Evolutionary conservation across 345 rosid genomes (phyloP), one percentile per base, ranked within the genome.

Genomic region (Microthlaspi erraticum): DNA sequence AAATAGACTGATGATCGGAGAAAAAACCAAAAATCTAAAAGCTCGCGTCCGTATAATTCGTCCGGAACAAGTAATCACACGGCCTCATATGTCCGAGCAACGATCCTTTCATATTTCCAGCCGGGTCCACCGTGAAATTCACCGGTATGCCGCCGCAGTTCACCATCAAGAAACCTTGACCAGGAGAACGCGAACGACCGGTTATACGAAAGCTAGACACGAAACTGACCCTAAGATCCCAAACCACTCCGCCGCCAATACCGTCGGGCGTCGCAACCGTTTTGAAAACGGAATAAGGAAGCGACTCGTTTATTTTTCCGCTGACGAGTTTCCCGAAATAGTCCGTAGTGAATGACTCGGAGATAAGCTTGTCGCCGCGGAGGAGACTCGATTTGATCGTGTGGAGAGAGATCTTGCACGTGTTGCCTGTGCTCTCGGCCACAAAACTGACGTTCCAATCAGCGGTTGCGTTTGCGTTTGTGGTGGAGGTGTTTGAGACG

Each of bases 391-490:
- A 64, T 34, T 48, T 48, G 4, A 34, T 13, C 6, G 44, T 13
- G 2, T 34, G 34, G 34, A 64, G 57, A 64, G 31, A 44, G 10
- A 2, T 17, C 32, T 32, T 11, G 23, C 54, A 62, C 1, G 5
- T 8, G 2, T 17, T 8, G 10, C 61, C 44, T 5, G 7, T 42
- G 37, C 10, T 48, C 56, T 8, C 36, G 0, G 45, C 16, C 26
- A 14, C 14, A 13, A 64, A 64, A 14, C 56, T 12, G 9, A 48
- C 43, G 19, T 64, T 64, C 68, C 68, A 64, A 12, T 48, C 68
- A 18, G 33, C 29, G 6, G 61, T 56, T 56, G 43, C 44, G 19
- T 8, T 56, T 56, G 43, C 55, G 19, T 8, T 32, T 63, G 12
- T 8, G 43, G 38, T 16, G 2, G 55, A 17, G 8, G 54, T 18